Conservation (phyloP, 768 basidiomycete species). For the Lentinus tigrinus region DNA sequence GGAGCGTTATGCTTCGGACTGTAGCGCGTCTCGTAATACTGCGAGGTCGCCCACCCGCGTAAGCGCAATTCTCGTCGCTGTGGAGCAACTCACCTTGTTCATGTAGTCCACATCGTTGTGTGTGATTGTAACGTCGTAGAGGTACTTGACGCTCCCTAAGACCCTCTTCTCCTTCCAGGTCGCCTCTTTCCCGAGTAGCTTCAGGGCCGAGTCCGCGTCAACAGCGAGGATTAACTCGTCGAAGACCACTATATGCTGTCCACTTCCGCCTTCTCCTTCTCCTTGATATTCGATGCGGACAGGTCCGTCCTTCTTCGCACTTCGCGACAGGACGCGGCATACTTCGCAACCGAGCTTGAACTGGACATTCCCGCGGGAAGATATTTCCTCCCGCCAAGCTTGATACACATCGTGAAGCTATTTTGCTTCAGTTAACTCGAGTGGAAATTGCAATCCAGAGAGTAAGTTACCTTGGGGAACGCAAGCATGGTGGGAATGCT, state of each 20-base stretch:
- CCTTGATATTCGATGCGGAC: slow-evolving; percentile 25
- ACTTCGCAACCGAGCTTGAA: slow-evolving; percentile 30
- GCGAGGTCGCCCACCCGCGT: neutral
- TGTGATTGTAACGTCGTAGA: slow-evolving; percentile 49
- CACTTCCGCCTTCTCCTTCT: slow-evolving; percentile 10
- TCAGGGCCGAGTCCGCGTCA: slow-evolving; percentile 43
- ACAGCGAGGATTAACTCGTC: slow-evolving; percentile 46
- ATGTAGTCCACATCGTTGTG: slow-evolving; percentile 48
- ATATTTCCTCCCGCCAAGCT: slow-evolving; percentile 28
- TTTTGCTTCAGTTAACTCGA: neutral
- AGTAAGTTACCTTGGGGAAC: slow-evolving; percentile 38
- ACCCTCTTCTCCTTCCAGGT: slow-evolving; percentile 39
- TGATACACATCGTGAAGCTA: slow-evolving; percentile 31
- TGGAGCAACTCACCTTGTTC: slow-evolving; percentile 34
- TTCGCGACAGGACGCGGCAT: slow-evolving; percentile 22
- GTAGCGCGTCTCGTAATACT: slow-evolving; percentile 44
- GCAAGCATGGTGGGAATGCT: slow-evolving; percentile 37
- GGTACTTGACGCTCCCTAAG: slow-evolving; percentile 44
- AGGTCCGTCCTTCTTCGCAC: slow-evolving; percentile 15
- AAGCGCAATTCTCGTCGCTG: neutral
- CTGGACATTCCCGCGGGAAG: slow-evolving; percentile 26
- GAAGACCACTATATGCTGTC: slow-evolving; percentile 30
- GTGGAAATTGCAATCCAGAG: neutral
- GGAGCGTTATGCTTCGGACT: slow-evolving; percentile 31
- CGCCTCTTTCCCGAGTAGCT: slow-evolving; percentile 39